A percentile compares a stretch with the other conserved stretches of the same genome.
These are phyloP conservation scores for Grosmannia serpens DNA, from an alignment of 2,329 filamentous ascomycete genomes.

Conservation along the genomic window DNA sequence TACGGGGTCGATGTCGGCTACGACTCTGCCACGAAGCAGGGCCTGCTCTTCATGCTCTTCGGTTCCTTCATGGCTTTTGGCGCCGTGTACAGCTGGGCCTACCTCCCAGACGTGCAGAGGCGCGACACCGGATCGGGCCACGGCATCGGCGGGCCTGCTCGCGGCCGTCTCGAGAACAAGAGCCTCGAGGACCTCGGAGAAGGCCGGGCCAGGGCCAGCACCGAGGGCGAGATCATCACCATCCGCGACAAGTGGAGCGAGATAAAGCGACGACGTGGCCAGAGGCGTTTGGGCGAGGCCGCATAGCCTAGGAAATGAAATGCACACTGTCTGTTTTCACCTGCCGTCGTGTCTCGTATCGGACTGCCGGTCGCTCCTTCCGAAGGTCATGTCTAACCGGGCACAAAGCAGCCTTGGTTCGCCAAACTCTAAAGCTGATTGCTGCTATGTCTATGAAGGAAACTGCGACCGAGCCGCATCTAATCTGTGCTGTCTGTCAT, in stretches of 20 bases:
- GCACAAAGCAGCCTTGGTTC: too few species aligned
- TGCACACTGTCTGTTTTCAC: not conserved
- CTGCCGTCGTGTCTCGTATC: not conserved
- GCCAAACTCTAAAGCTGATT: too few species aligned
- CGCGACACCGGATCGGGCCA: slow-evolving; percentile 12
- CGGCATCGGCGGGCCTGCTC: slow-evolving; percentile 15
- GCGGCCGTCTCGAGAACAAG: slow-evolving; percentile 27
- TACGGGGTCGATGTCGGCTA: slow-evolving; percentile 38
- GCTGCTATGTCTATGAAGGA: too few species aligned
- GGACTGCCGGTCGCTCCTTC: too few species aligned
- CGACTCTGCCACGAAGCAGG: slow-evolving; percentile 28
- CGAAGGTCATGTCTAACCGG: too few species aligned
- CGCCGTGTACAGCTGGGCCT: slow-evolving; percentile 39
- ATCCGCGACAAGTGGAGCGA: slow-evolving; percentile 30
- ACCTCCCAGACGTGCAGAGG: slow-evolving; percentile 36
- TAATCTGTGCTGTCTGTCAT: too few species aligned
- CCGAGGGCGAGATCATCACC: slow-evolving; percentile 32
- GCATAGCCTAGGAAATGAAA: not conserved
- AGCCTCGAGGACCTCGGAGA: slow-evolving; percentile 39
- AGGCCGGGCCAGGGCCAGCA: slow-evolving; percentile 31
- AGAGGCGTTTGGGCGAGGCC: slow-evolving; percentile 1
- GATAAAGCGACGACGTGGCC: slow-evolving; percentile 21
- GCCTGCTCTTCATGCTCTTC: slow-evolving; percentile 38
- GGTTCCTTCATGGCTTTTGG: slow-evolving; percentile 36
- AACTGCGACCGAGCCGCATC: too few species aligned